These are phyloP conservation scores for Pseudogymnoascus sp. DNA, from an alignment of 2,329 filamentous ascomycete genomes.

Conservation along the genomic window DNA sequence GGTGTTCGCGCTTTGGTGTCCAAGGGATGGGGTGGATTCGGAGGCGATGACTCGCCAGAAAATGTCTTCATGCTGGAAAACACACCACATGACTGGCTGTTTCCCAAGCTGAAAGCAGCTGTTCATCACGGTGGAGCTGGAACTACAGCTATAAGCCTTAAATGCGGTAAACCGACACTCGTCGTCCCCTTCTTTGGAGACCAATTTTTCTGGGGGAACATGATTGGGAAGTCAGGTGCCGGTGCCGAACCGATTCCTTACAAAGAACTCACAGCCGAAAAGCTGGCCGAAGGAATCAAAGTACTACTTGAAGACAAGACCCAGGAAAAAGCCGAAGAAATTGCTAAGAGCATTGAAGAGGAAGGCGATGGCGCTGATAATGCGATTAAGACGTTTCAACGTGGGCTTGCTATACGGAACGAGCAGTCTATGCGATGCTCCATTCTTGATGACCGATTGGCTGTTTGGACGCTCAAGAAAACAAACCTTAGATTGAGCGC, in stretches of 20 bases:
- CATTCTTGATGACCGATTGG: slow-evolving; percentile 53
- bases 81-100: slow-evolving; percentile 67
- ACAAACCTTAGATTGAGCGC: slow-evolving; percentile 54
- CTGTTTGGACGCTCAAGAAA: slow-evolving; percentile 58
- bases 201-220: slow-evolving; percentile 69
- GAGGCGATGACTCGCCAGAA: slow-evolving; percentile 48
- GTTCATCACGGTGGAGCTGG: slow-evolving; percentile 68
- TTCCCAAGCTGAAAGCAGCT: slow-evolving; percentile 54
- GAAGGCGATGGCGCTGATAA: slow-evolving; percentile 63
- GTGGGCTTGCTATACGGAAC: slow-evolving; percentile 45
- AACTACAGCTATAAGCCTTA: slow-evolving; percentile 64
- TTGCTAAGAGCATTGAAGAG: slow-evolving; percentile 52
- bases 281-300: slow-evolving; percentile 62
- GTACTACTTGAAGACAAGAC: slow-evolving; percentile 58
- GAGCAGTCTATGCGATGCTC: slow-evolving; percentile 56
- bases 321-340: slow-evolving; percentile 45
- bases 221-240: slow-evolving; percentile 56
- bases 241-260: slow-evolving; percentile 62
- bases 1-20: slow-evolving; percentile 63
- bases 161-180: slow-evolving; percentile 62
- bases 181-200: slow-evolving; percentile 71
- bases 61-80: slow-evolving; percentile 64
- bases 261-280: slow-evolving; percentile 56
- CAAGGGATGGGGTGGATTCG: slow-evolving; percentile 65
- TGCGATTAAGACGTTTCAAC: slow-evolving; percentile 60